Percentiles rank a stretch among this genome's conserved stretches.
Evolutionary conservation across 768 basidiomycete species (phyloP).

Genomic region (Lentinus tigrinus): DNA sequence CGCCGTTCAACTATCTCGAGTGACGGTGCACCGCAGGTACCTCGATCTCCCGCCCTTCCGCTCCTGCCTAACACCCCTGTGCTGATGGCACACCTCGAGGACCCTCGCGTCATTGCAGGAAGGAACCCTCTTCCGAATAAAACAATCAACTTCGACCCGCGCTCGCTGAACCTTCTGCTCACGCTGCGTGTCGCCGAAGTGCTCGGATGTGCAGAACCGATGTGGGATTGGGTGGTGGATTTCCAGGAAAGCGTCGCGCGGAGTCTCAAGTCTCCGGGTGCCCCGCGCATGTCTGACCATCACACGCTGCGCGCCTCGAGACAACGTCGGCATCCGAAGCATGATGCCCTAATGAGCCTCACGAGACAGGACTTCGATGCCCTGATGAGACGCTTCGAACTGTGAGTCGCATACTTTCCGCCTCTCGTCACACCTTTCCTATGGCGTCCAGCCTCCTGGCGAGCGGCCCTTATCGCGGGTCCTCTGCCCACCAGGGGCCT

Average conservation of each 20-base stretch:
- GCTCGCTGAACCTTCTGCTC: constrained; percentile 64
- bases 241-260: constrained; percentile 32
- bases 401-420: constrained; percentile 43
- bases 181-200: constrained; percentile 59
- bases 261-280: neutral
- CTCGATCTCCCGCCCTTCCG: too few relatives aligned
- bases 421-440: neutral
- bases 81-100: neutral
- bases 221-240: constrained; percentile 75
- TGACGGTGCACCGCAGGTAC: neutral
- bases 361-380: constrained; percentile 63
- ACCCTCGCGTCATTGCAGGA: neutral
- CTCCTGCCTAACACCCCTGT: neutral
- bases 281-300: neutral
- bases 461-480: neutral
- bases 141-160: constrained; percentile 53
- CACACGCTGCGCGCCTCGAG: neutral
- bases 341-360: constrained; percentile 43
- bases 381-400: constrained; percentile 53
- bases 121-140: constrained; percentile 50
- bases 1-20: neutral
- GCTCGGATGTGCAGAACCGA: constrained; percentile 68
- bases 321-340: constrained; percentile 11
- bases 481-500: neutral
- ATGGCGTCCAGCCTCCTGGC: neutral